Evolutionary conservation across 305 asterid genomes (phyloP).

Genomic region (Fraxinus paxiana): DNA sequence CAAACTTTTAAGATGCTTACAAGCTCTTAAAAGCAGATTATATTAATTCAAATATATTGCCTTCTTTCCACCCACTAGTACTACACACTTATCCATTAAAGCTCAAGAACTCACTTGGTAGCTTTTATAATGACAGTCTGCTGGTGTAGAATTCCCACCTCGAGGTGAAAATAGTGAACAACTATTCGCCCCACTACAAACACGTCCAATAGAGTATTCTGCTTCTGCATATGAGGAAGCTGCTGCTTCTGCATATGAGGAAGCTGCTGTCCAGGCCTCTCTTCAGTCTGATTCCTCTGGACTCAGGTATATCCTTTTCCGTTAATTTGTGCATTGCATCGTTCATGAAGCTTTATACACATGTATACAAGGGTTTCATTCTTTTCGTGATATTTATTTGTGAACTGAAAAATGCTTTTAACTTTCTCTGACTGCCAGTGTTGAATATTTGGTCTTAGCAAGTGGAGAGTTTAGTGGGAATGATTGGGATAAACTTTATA

Average conservation of each 20-base stretch:
- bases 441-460: not conserved
- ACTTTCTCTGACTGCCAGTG: not conserved
- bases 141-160: conserved; percentile 94
- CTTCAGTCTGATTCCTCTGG: conserved; percentile 83
- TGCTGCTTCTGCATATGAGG: conserved; percentile 69
- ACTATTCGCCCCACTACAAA: conserved; percentile 86
- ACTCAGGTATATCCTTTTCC: conserved; percentile 57
- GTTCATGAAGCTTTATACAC: not conserved
- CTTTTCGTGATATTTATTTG: not conserved
- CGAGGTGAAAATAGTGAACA: conserved; percentile 81
- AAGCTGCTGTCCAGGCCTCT: conserved; percentile 92
- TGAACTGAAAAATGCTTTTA: not conserved
- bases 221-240: conserved; percentile 77
- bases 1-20: not conserved
- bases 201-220: conserved; percentile 64
- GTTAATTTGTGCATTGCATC: not conserved
- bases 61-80: not conserved
- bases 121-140: conserved; percentile 47
- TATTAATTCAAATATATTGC: not conserved
- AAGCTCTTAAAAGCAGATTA: not conserved
- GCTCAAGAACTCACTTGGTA: conserved; percentile 12
- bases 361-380: not conserved
- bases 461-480: not conserved
- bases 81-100: not conserved
- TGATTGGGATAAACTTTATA: not conserved